Evolutionary conservation across 2,329 filamentous ascomycete species (phyloP).

Genomic region (Metarhizium album): DNA sequence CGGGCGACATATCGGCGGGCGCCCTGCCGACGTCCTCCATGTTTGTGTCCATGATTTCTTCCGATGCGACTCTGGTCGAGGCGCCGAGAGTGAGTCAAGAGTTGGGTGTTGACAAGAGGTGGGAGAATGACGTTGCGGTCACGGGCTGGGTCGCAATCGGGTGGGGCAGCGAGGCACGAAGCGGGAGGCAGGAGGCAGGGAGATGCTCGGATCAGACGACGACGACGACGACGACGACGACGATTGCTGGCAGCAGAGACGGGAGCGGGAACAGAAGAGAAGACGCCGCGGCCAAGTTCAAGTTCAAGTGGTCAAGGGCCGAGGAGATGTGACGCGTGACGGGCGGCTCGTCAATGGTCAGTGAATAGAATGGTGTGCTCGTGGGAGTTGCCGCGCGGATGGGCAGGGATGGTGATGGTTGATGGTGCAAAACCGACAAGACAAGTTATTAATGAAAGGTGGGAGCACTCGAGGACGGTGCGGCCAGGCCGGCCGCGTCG

Average conservation of each 20-base stretch:
- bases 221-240: too few relatives aligned
- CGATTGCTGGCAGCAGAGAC: background rate
- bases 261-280: background rate
- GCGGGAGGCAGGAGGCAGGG: background rate
- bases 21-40: conserved; percentile 96
- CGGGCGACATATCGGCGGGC: conserved; percentile 65
- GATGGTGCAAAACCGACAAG: too few relatives aligned
- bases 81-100: conserved; percentile 11
- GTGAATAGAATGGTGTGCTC: background rate
- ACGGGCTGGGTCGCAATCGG: conserved; percentile 11
- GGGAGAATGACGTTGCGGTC: conserved; percentile 21
- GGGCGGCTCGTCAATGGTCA: background rate
- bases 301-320: background rate
- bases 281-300: background rate
- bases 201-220: background rate
- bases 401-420: background rate
- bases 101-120: conserved; percentile 10
- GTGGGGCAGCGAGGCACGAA: conserved; percentile 10
- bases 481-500: too few relatives aligned
- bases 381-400: conserved; percentile 3
- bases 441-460: too few relatives aligned
- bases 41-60: conserved; percentile 78
- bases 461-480: too few relatives aligned
- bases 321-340: background rate
- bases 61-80: conserved; percentile 10